Evolutionary conservation across 2,329 filamentous ascomycete genomes (phyloP), one percentile per base, ranked within the genome.

Genomic region (Pseudocercospora pini-densiflorae): DNA sequence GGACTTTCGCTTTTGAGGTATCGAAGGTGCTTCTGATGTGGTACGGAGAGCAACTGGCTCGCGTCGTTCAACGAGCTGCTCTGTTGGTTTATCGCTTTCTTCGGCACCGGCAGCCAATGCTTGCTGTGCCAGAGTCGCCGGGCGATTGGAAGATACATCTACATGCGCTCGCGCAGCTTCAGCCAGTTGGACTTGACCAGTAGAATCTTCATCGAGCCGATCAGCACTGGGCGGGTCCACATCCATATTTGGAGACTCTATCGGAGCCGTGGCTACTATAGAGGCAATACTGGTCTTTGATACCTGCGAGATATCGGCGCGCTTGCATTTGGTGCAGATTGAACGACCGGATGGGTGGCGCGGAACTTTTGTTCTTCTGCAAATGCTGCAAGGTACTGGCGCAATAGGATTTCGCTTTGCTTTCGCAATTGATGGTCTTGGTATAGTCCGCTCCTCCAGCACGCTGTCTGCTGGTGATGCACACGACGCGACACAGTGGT

Each of bases 401-500:
- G n/a, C 33, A 1, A 62, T 4, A 33, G 23, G 59, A 24, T 23
- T 59, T 45, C 54, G 54, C 33, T 47, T 54, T 31, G 55, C 60
- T 21, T 45, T 66, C 19, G 59, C 27, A 10, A 43, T 14, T 12
- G 29, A 36, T 9, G 9, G 14, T 3, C 43, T 31, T 33, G 29
- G n/a, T 36, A 36, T 19, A 55, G 33, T 27, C 3, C n/a, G 14
- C 23, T 47, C 5, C 45, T 63, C 43, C 31, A 59, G 36, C n/a
- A 70, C 61, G 54, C 68, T 64, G 47, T 68, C 64, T 31, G 63
- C 62, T 14, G 66, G 64, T 7, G 68, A 65, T n/a, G 24, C 27
- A 12, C 43, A 29, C 9, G 31, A 14, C 8, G 10, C 24, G 12
- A 23, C 24, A 7, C 59, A 33, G 43, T 29, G 23, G 24, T 8